A percentile compares a stretch with the other conserved stretches of the same genome.
Evolutionary conservation across 257 asterid species (phyloP).

Genomic region (Gentiana macrophylla): DNA sequence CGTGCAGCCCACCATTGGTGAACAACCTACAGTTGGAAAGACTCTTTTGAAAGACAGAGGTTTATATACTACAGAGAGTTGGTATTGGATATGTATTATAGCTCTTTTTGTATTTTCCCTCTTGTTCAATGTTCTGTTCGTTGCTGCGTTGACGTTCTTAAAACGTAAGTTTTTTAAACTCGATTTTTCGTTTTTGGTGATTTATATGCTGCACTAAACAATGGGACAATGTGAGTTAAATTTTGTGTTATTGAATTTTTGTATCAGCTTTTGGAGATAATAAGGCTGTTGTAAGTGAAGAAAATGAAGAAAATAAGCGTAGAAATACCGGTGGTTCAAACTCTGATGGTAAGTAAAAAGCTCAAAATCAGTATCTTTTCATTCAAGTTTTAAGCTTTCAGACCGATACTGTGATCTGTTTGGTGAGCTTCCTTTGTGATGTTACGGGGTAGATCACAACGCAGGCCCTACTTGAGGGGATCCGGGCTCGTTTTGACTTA

Average conservation of each 20-base stretch:
- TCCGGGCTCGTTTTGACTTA: too few relatives aligned
- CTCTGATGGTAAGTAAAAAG: constrained; percentile 31
- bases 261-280: constrained; percentile 58
- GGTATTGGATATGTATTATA: constrained; percentile 60
- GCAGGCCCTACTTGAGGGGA: too few relatives aligned
- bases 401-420: too few relatives aligned
- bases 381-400: not conserved
- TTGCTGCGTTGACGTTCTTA: constrained; percentile 53
- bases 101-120: constrained; percentile 64
- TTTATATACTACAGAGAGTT: constrained; percentile 35
- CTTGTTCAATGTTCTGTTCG: constrained; percentile 57
- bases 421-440: too few relatives aligned
- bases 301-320: constrained; percentile 19
- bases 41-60: constrained; percentile 64
- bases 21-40: constrained; percentile 62
- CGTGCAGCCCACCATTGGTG: constrained; percentile 39
- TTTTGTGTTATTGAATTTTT: constrained; percentile 3
- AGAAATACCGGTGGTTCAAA: constrained; percentile 8
- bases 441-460: too few relatives aligned
- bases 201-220: not conserved
- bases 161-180: constrained; percentile 43
- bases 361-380: constrained; percentile 1
- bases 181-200: not conserved
- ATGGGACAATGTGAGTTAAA: not conserved
- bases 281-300: constrained; percentile 36